Evolutionary conservation across 2,329 filamentous ascomycete genomes (phyloP), one percentile per base, ranked within the genome.

Genomic region (Aspergillus terreus): DNA sequence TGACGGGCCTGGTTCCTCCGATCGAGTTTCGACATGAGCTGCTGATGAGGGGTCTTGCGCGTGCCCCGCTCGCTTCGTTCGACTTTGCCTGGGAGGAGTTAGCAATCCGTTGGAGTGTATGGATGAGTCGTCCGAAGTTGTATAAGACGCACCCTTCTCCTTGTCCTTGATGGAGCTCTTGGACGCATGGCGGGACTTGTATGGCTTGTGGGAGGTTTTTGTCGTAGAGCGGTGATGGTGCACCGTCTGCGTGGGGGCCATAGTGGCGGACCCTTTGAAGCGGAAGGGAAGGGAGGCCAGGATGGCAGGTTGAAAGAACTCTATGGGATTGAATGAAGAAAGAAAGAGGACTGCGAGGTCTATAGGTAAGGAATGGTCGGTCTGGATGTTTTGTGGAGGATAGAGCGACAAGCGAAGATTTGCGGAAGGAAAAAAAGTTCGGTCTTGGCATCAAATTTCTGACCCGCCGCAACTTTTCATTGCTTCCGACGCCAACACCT

Each of bases 21-120:
- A 73, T 96, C 91, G 70, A 99, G 82, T 75, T 97, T 99, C 53
- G 91, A 95, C 89, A 96, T 92, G 75, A 96, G 84, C 76, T 96
- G 90, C 71, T 99, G 94, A 71, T 96, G 90, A 50, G 90, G 90
- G 14, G 92, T 96, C 72, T 90, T 95, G 66, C 92, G 85, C 63
- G 79, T 78, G 55, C 86, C 86, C 63, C 81, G 83, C 67, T 95
- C 88, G 64, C 83, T 76, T 50, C 79, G 67, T 62, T 85, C 86
- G 46, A 92, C 81, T 72, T 94, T 94, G 68, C 92, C 90, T 94
- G 56, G 35, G 43, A 21, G 9, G 19, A 52, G 41, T 51, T 33
- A 51, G 41, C 61, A 40, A 23, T 23, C 6, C 2, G 23, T 6
- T 23, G 4, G 23, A 4, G 6, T 23, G 6, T 1, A 23, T 23